Evolutionary conservation across 352 stramenopile genomes (phyloP).

Genomic region (Aphanomyces cochlioides): DNA sequence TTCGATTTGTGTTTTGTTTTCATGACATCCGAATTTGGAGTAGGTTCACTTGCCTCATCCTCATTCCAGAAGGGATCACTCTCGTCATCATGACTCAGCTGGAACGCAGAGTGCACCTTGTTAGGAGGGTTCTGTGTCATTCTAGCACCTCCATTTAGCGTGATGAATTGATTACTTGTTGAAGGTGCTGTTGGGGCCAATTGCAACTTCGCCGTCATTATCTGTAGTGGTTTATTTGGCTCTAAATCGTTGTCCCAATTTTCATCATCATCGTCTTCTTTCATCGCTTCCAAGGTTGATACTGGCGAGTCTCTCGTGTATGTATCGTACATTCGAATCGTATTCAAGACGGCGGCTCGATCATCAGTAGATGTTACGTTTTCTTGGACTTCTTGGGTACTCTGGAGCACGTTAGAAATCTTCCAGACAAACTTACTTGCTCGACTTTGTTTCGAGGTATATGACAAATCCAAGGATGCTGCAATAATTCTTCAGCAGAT

Average conservation of each 20-base stretch:
- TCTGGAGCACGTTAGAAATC: conserved; percentile 38
- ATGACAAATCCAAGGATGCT: conserved; percentile 87
- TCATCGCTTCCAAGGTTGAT: conserved; percentile 20
- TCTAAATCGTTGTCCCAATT: conserved; percentile 85
- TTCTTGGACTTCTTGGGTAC: conserved; percentile 69
- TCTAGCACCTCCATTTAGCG: no score
- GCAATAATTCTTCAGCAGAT: conserved; percentile 81
- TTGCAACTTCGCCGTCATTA: conserved; percentile 18
- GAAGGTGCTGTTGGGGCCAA: no score
- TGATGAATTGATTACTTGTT: no score
- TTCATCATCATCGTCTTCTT: conserved; percentile 57
- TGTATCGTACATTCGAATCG: conserved; percentile 80
- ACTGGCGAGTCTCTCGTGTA: conserved; percentile 21
- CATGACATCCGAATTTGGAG: no score
- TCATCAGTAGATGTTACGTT: conserved; percentile 74
- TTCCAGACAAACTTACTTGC: conserved; percentile 27
- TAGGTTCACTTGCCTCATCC: conserved; percentile 23
- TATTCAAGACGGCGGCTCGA: conserved; percentile 77
- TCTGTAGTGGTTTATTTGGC: conserved; percentile 40
- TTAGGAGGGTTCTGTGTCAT: not conserved
- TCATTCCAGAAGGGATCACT: conserved; percentile 70
- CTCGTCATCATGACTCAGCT: conserved; percentile 75
- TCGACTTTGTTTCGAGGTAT: conserved; percentile 86
- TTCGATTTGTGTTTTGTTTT: not conserved
- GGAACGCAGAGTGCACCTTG: conserved; percentile 40